These are phyloP conservation scores for Pyrus hybrid DNA, from an alignment of 331 rosid species.

Conservation along the genomic window DNA sequence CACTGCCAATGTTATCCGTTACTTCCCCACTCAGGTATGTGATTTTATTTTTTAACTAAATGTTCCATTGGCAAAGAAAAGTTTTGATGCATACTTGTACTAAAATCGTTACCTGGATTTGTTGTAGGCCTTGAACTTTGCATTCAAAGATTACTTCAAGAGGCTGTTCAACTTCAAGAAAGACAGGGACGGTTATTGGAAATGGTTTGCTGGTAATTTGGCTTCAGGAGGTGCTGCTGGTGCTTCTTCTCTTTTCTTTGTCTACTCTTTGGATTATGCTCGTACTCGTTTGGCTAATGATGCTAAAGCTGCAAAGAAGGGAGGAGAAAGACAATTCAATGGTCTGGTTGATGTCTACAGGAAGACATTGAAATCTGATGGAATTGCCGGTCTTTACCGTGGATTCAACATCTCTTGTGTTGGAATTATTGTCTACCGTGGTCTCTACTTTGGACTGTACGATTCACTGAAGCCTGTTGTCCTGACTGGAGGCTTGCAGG, in stretches of 20 bases:
- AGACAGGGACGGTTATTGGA: slow-evolving; percentile 87
- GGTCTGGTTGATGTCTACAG: slow-evolving; percentile 80
- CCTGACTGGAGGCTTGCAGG: slow-evolving; percentile 60
- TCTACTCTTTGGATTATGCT: slow-evolving; percentile 82
- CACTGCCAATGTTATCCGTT: slow-evolving; percentile 82
- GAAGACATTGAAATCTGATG: slow-evolving; percentile 76
- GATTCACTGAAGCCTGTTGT: slow-evolving; percentile 89
- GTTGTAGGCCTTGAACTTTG: slow-evolving; percentile 77
- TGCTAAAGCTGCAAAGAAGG: slow-evolving; percentile 85
- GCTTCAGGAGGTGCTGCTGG: slow-evolving; percentile 96
- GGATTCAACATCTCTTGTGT: slow-evolving; percentile 86
- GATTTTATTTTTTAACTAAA: not conserved
- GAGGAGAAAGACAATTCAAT: slow-evolving; percentile 87
- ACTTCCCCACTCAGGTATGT: slow-evolving; percentile 91
- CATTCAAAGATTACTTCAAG: slow-evolving; percentile 92
- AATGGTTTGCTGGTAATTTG: slow-evolving; percentile 90
- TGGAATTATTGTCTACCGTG: slow-evolving; percentile 85
- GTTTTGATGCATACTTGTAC: not conserved
- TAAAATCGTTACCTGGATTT: slow-evolving; percentile 3
- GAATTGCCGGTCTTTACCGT: slow-evolving; percentile 85
- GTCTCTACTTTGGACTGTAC: slow-evolving; percentile 86
- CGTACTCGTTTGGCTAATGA: slow-evolving; percentile 89
- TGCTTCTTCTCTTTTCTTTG: slow-evolving; percentile 78
- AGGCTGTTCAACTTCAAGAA: slow-evolving; percentile 90
- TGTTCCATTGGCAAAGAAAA: not conserved